Percentiles rank a stretch among this genome's conserved stretches.
Evolutionary conservation across 495 filamentous ascomycete genomes (phyloP).

Genomic region (Aspergillus taichungensis): DNA sequence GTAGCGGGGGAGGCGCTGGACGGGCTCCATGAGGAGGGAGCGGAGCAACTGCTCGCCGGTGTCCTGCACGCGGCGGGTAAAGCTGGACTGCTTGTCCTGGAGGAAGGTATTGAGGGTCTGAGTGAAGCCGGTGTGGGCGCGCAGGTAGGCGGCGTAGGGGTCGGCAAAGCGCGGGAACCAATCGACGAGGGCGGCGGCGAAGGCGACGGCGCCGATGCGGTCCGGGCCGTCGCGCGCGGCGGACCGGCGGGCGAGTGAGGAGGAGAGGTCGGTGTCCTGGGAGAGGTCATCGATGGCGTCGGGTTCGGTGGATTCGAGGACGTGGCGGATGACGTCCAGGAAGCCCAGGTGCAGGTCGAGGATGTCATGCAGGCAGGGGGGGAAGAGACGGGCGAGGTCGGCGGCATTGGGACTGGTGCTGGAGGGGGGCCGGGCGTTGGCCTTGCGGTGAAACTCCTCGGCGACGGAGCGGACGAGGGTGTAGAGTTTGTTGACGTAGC

Average conservation of each 20-base stretch:
- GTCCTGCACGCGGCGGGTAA: conserved; percentile 67
- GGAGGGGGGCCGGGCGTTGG: conserved; percentile 43
- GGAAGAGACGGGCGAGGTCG: conserved; percentile 70
- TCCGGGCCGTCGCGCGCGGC: conserved; percentile 46
- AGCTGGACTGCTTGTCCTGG: conserved; percentile 64
- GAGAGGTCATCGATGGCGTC: conserved; percentile 62
- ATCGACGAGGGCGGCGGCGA: conserved; percentile 70
- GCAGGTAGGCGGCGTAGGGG: conserved; percentile 85
- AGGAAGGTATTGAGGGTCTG: conserved; percentile 67
- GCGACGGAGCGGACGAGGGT: conserved; percentile 69
- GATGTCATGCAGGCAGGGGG: conserved; percentile 66
- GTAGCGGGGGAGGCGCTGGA: conserved; percentile 90
- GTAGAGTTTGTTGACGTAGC: conserved; percentile 79
- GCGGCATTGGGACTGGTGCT: conserved; percentile 66
- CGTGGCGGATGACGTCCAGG: conserved; percentile 58
- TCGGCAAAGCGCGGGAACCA: conserved; percentile 87
- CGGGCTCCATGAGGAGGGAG: conserved; percentile 91
- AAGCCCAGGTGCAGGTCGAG: conserved; percentile 72
- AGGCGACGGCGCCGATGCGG: conserved; percentile 60
- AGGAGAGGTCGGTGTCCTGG: conserved; percentile 41
- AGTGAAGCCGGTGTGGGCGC: conserved; percentile 73
- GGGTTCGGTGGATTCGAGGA: conserved; percentile 77
- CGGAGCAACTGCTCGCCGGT: conserved; percentile 85
- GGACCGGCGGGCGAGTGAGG: conserved; percentile 24
- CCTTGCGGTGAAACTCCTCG: conserved; percentile 62